A percentile compares a stretch with the other conserved stretches of the same genome.
Conservation (phyloP, 192 early-diverging fungal genomes). For the Phycomyces nitens region DNA sequence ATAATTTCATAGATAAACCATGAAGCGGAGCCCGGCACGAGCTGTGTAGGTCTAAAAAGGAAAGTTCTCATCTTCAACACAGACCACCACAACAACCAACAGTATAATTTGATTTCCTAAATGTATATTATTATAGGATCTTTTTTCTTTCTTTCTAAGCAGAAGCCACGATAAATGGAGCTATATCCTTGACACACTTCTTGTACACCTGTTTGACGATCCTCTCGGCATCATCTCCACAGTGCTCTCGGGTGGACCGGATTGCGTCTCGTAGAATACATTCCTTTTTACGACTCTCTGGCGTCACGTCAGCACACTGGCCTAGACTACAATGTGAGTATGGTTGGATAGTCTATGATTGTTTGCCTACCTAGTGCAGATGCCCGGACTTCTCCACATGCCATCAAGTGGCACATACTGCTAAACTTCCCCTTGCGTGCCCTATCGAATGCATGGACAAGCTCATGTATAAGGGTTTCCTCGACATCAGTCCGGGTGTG, state of each 20-base stretch:
- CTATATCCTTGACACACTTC: slow-evolving; percentile 26
- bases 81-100: too few relatives aligned
- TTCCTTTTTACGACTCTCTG: slow-evolving; percentile 9
- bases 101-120: too few relatives aligned
- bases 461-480: slow-evolving; percentile 34
- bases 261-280: slow-evolving; percentile 35
- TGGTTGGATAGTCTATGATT: neutral
- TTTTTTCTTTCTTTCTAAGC: neutral
- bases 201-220: slow-evolving; percentile 33
- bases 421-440: slow-evolving; percentile 28
- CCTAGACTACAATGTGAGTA: slow-evolving; percentile 6
- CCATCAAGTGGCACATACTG: slow-evolving; percentile 28
- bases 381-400: slow-evolving; percentile 37
- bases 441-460: slow-evolving; percentile 38
- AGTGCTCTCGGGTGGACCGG: slow-evolving; percentile 24
- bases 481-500: slow-evolving; percentile 25
- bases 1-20: neutral
- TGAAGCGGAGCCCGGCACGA: neutral
- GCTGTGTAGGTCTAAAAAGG: too few relatives aligned
- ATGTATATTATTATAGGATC: too few relatives aligned
- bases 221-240: slow-evolving; percentile 16
- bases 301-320: slow-evolving; percentile 27
- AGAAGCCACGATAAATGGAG: slow-evolving; percentile 29
- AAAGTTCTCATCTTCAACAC: too few relatives aligned
- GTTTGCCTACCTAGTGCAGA: slow-evolving; percentile 20